phyloP scores from a whole-genome alignment of 2,329 filamentous ascomycete species.

The Amesomyces nigricolor region DNA sequence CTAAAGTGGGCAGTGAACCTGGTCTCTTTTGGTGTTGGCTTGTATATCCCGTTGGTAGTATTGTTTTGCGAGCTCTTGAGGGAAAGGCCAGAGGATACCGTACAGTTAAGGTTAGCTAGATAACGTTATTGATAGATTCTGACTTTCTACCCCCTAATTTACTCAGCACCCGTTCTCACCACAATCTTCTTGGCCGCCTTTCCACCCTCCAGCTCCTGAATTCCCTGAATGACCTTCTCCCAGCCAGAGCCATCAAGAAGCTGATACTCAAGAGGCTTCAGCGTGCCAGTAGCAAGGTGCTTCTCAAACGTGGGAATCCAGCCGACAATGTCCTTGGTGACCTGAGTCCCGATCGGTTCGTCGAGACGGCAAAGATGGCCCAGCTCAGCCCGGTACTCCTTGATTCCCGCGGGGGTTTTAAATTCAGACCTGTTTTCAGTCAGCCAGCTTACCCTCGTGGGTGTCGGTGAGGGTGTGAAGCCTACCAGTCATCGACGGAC shows the following conservation, averaged over 20 bases:
- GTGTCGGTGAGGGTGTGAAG: neutral
- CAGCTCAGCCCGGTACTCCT: slow-evolving; percentile 2
- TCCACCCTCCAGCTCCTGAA: neutral
- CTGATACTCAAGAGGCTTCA: slow-evolving; percentile 1
- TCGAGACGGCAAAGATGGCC: neutral
- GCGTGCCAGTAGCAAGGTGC: neutral
- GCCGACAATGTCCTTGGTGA: neutral
- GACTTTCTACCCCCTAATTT: too few relatives aligned
- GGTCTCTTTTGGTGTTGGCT: too few relatives aligned
- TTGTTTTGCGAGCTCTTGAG: neutral
- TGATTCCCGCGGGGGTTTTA: neutral
- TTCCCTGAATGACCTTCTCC: slow-evolving; percentile 1
- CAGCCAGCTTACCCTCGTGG: neutral
- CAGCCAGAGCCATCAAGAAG: neutral
- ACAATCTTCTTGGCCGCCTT: slow-evolving; percentile 3
- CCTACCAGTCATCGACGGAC: slow-evolving; percentile 1
- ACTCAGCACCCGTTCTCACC: neutral
- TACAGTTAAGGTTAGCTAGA: too few relatives aligned
- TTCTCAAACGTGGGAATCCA: slow-evolving; percentile 1
- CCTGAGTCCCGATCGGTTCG: neutral
- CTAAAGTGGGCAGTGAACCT: too few relatives aligned
- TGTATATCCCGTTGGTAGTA: too few relatives aligned
- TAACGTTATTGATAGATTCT: too few relatives aligned
- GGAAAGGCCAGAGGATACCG: neutral
- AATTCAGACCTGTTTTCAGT: neutral